Percentiles rank a stretch among this genome's conserved stretches.
These are phyloP conservation scores for Yarrowia divulgata DNA, from an alignment of 805 yeast species.

Conservation along the genomic window DNA sequence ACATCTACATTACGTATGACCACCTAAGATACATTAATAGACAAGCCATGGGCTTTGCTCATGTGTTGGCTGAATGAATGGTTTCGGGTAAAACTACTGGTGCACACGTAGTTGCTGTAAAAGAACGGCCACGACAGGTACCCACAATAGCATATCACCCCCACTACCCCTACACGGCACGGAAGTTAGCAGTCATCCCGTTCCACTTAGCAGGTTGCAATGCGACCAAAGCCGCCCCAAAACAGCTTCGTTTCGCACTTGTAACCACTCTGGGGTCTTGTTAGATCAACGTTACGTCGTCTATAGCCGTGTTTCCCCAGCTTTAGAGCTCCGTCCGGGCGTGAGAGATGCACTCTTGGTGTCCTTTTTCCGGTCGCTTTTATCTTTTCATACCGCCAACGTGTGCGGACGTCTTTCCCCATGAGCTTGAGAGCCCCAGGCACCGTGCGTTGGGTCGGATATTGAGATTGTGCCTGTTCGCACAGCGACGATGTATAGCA, in stretches of 20 bases:
- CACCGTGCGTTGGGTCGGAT: constrained; percentile 13
- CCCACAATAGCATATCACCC: background rate
- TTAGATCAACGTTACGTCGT: constrained; percentile 23
- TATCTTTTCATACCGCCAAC: background rate
- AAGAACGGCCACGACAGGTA: too few relatives aligned
- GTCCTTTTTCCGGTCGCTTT: background rate
- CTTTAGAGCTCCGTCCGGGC: constrained; percentile 19
- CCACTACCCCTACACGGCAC: constrained; percentile 3
- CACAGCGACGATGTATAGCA: background rate
- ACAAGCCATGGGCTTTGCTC: too few relatives aligned
- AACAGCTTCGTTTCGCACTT: background rate
- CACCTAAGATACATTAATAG: too few relatives aligned
- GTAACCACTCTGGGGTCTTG: constrained; percentile 1
- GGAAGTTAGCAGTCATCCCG: background rate
- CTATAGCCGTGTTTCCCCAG: constrained; percentile 34
- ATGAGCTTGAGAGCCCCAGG: background rate
- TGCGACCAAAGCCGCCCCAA: background rate
- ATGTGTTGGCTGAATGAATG: too few relatives aligned
- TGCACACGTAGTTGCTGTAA: too few relatives aligned
- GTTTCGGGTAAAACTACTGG: too few relatives aligned
- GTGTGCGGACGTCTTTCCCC: background rate
- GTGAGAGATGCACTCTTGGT: background rate
- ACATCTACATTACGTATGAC: too few relatives aligned
- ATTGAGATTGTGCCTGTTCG: background rate
- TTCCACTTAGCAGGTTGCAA: background rate